Percentiles rank a stretch among this genome's conserved stretches.
Evolutionary conservation across 352 stramenopile species (phyloP).

Genomic region (Phytopythium aichiense): DNA sequence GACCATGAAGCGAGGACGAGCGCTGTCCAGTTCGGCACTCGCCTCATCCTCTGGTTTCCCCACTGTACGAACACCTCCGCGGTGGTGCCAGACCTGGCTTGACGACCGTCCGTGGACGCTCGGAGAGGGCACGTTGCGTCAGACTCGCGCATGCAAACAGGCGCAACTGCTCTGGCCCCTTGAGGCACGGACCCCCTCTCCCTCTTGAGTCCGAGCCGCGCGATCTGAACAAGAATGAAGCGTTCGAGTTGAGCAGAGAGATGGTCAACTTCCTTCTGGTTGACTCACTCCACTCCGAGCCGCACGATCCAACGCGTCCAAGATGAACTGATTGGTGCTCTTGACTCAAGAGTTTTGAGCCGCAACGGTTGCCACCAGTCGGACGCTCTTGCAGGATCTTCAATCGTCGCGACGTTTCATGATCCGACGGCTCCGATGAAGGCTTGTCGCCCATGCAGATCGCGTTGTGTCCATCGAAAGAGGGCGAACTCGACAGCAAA

Average conservation of each 20-base stretch:
- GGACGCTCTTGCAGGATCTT: neutral
- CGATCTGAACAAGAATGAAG: too few species aligned
- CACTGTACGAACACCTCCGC: neutral
- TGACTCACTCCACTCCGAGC: neutral
- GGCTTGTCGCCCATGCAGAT: neutral
- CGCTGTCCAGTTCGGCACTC: neutral
- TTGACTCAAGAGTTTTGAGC: neutral
- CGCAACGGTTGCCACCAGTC: too few species aligned
- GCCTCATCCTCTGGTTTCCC: neutral
- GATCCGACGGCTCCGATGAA: neutral
- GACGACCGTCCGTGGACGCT: neutral
- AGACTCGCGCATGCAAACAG: neutral
- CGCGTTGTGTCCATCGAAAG: neutral
- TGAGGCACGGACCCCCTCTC: neutral
- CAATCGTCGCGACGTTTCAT: slow-evolving; percentile 11
- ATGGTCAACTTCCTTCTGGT: neutral
- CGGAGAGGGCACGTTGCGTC: neutral
- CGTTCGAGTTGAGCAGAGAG: too few species aligned
- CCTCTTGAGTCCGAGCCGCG: too few species aligned
- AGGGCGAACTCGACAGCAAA: neutral
- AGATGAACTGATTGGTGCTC: neutral
- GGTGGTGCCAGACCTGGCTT: slow-evolving; percentile 1
- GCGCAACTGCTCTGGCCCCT: neutral
- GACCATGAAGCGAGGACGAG: neutral
- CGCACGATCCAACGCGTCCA: neutral